Percentiles rank a stretch among this genome's conserved stretches.
phyloP scores from a whole-genome alignment of 345 rosid genomes.

The Punica granatum region DNA sequence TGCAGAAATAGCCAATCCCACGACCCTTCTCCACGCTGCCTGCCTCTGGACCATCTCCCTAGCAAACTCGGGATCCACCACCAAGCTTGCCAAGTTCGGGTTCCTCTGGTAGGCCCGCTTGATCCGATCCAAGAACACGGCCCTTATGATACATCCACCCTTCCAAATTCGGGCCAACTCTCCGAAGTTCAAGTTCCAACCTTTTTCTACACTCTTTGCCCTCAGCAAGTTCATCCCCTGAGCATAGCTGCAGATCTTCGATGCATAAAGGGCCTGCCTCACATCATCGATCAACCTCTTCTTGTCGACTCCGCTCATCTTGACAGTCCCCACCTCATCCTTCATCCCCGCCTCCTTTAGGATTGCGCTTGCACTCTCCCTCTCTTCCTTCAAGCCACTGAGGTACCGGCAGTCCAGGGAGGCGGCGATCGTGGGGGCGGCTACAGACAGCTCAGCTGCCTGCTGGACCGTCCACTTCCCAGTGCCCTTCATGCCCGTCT shows the following conservation, averaged over 20 bases:
- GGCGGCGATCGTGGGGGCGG: conserved; percentile 95
- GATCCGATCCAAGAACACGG: conserved; percentile 93
- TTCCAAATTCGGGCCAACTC: conserved; percentile 97
- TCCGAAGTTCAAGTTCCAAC: conserved; percentile 82
- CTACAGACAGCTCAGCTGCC: conserved; percentile 96
- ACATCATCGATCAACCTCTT: conserved; percentile 91
- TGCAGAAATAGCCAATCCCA: conserved; percentile 75
- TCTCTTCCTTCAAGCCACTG: conserved; percentile 92
- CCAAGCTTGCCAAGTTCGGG: conserved; percentile 74
- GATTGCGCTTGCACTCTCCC: conserved; percentile 51
- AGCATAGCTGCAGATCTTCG: conserved; percentile 91
- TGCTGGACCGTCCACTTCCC: conserved; percentile 99
- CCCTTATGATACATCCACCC: conserved; percentile 95
- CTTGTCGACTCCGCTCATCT: conserved; percentile 46
- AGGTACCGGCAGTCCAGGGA: conserved; percentile 83
- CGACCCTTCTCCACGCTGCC: conserved; percentile 97
- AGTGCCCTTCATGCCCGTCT: conserved; percentile 97
- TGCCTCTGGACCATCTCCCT: conserved; percentile 98
- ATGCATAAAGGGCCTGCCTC: conserved; percentile 85
- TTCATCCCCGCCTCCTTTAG: conserved; percentile 76
- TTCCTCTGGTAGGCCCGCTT: conserved; percentile 93
- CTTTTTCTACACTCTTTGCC: conserved; percentile 73
- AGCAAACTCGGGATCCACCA: conserved; percentile 95
- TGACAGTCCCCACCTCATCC: conserved; percentile 47
- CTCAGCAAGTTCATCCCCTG: conserved; percentile 95